Base-by-base conservation (phyloP, 169 alveolate species). In the Neospora caninum region DNA sequence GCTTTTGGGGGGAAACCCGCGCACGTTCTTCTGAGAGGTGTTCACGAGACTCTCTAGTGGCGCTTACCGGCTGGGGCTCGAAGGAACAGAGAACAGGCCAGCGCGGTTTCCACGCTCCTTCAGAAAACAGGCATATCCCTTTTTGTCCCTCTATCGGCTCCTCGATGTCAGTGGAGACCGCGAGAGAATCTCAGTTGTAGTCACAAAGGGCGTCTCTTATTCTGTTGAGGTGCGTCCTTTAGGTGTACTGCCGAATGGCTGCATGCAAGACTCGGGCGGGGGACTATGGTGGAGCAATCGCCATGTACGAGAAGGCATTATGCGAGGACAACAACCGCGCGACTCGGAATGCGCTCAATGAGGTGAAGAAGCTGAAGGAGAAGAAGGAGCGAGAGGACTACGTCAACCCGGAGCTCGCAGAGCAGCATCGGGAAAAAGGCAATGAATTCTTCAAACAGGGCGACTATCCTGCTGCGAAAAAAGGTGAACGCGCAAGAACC, bases 401-500 rank as follows among this genome's bases (percentile, higher is more conserved):
- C 96, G 96, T 99, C 38, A 98, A 99, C 96, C 99, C 99, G 29
- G 99, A 95, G 91, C 94, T 96, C 91, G 99, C 99, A n/a, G 99
- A 99, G 96, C 98, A 98, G 91, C 99, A 98, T 92, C 96, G 98
- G 39, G 98, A 96, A 78, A 96, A 97, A 96, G 97, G 95, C 36
- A 99, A 99, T 93, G 99, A 97, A 64, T 97, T 96, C 93, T 99
- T 98, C 95, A 98, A 98, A 95, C 96, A 95, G 91, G 98, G 98
- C 70, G 98, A 99, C 93, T 99, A 96, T 97, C 99, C 99, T 0
- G 99, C 97, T 53, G 99, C 99, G 42, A 98, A 98, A 49, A 94
- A 91, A 53, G 94, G 94, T 89, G 58, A 38, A 39, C 58, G 31
- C 25, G 29, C 29, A 25, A n/a, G 31, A 25, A 9, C 9, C 38